Base-by-base conservation (phyloP, 805 yeast genomes). In the Yarrowia bubula region DNA sequence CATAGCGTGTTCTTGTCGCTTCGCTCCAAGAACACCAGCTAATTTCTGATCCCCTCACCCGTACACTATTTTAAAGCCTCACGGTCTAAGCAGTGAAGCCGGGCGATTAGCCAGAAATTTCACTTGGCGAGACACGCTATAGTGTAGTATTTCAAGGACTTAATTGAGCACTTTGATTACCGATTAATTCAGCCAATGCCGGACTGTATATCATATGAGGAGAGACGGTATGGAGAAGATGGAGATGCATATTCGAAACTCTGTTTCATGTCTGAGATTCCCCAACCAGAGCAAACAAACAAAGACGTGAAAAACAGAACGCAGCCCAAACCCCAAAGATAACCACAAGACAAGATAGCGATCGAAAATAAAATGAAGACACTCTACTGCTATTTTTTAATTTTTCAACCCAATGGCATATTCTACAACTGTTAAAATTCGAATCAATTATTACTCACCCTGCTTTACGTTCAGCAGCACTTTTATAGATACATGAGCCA, bases 401-500 rank as follows among this genome's bases (percentile, higher is more conserved):
- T n/a, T n/a, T n/a, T n/a, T n/a, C n/a, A n/a, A n/a, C n/a, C n/a
- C n/a, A n/a, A n/a, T n/a, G n/a, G n/a, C n/a, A n/a, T n/a, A n/a
- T n/a, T n/a, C n/a, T 11, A 22, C 11, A 10, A 2, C 38, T 22
- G 6, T n/a, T 31, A 11, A n/a, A 31, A 32, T 32, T 31, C n/a
- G n/a, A n/a, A 31, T 11, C 15, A 3, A 46, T 37, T 38, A 22
- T 55, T 48, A 55, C 61, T 55, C 61, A 41, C 32, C 17, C 47
- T 55, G 47, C 61, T 31, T 55, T 18, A 22, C 11, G 31, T 37
- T 38, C 42, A 51, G 8, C n/a, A 15, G 17, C 14, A 10, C 28
- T 5, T 14, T 14, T n/a, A n/a, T 38, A 39, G 46, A 3, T 55
- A 55, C 61, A 55, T 55, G 41, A 46, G 47, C 61, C 47, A 55